These are phyloP conservation scores for Eurotiales sp. DNA, from an alignment of 2,329 filamentous ascomycete genomes.

Conservation along the genomic window DNA sequence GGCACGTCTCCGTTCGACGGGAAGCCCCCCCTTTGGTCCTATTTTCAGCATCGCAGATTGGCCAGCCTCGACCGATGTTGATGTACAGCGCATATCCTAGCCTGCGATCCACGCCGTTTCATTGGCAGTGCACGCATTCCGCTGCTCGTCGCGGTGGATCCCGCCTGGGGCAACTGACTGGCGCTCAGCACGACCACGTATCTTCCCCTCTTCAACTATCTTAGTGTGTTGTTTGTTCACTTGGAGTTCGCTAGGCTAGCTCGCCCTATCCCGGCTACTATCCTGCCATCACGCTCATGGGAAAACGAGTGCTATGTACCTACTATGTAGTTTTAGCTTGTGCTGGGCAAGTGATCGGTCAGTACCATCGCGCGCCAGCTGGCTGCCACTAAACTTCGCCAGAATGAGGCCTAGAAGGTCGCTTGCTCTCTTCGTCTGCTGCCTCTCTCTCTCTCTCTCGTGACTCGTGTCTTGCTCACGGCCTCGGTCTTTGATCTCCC, in stretches of 20 bases:
- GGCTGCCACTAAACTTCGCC: background rate
- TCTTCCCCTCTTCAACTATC: constrained; percentile 3
- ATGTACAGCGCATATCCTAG: constrained; percentile 15
- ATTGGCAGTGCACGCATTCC: background rate
- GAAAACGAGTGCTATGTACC: too few species aligned
- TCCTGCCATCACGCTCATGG: too few species aligned
- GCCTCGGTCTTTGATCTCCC: background rate
- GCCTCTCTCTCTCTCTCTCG: background rate
- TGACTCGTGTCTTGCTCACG: background rate
- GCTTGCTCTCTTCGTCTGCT: background rate
- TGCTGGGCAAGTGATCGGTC: background rate
- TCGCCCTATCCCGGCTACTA: too few species aligned
- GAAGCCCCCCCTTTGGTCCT: constrained; percentile 3
- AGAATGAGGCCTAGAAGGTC: background rate
- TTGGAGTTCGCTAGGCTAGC: too few species aligned
- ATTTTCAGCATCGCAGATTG: background rate
- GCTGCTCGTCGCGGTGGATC: background rate
- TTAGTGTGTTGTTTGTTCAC: too few species aligned
- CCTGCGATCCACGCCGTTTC: background rate
- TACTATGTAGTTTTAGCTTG: too few species aligned
- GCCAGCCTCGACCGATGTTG: too few species aligned
- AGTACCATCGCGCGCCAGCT: background rate
- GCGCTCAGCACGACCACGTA: constrained; percentile 13
- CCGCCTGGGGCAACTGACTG: constrained; percentile 7
- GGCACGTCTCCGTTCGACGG: constrained; percentile 14